phyloP scores from a whole-genome alignment of 2,329 filamentous ascomycete species.

The Aspergillus piperis region DNA sequence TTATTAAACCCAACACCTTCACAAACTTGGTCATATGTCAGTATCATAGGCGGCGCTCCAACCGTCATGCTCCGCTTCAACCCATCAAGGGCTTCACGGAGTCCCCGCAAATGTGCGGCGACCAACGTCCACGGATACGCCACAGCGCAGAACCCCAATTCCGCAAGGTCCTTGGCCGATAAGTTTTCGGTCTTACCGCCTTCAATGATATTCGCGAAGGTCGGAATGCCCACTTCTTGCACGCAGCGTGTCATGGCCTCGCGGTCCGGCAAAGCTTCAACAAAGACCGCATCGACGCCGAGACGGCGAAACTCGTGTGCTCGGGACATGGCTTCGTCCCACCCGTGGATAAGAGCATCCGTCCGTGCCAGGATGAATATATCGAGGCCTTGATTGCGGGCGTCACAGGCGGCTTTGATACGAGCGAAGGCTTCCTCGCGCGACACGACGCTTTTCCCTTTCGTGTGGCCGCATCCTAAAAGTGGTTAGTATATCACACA shows the following conservation, averaged over 20 bases:
- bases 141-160: constrained; percentile 44
- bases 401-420: constrained; percentile 50
- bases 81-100: constrained; percentile 33
- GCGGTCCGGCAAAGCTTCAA: constrained; percentile 49
- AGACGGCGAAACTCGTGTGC: constrained; percentile 46
- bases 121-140: constrained; percentile 51
- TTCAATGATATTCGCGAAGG: constrained; percentile 50
- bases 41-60: constrained; percentile 45
- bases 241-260: constrained; percentile 45
- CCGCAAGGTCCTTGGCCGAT: constrained; percentile 40
- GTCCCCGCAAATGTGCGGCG: constrained; percentile 46
- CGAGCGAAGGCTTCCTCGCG: constrained; percentile 50
- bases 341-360: constrained; percentile 42
- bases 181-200: constrained; percentile 47
- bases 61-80: constrained; percentile 47
- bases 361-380: constrained; percentile 52
- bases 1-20: constrained; percentile 50
- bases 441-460: constrained; percentile 50
- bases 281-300: constrained; percentile 50
- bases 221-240: constrained; percentile 41
- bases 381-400: constrained; percentile 48
- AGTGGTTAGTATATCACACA: too few species aligned
- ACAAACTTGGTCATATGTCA: constrained; percentile 48
- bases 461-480: constrained; percentile 48
- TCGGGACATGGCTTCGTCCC: constrained; percentile 48